A percentile compares a stretch with the other conserved stretches of the same genome.
Evolutionary conservation across 2,329 filamentous ascomycete genomes (phyloP).

Genomic region (Aspergillus alliaceus): DNA sequence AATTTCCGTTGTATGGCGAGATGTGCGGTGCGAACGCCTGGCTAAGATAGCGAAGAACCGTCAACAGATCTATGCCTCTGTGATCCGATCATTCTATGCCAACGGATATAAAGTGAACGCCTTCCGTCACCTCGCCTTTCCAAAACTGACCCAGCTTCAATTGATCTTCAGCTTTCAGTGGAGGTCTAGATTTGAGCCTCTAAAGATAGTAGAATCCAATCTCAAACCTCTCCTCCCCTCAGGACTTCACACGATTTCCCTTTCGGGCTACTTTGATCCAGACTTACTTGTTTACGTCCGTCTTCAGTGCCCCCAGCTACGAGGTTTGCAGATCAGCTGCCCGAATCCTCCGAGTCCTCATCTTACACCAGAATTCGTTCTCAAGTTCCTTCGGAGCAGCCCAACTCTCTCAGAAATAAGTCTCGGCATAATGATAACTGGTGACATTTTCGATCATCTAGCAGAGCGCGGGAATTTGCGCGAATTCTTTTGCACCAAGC

Average conservation of each 20-base stretch:
- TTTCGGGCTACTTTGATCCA: neutral
- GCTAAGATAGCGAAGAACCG: neutral
- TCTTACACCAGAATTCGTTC: neutral
- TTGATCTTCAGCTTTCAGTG: too few relatives aligned
- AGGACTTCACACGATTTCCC: neutral
- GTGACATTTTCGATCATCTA: too few relatives aligned
- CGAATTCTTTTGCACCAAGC: too few relatives aligned
- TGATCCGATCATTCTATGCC: too few relatives aligned
- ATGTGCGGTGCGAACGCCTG: too few relatives aligned
- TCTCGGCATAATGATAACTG: too few relatives aligned
- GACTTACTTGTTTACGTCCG: neutral
- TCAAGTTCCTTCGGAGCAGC: neutral
- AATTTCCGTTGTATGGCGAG: neutral
- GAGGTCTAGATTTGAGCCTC: too few relatives aligned
- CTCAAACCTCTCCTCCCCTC: neutral
- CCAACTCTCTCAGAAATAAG: too few relatives aligned
- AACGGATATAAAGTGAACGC: too few relatives aligned
- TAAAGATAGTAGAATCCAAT: too few relatives aligned
- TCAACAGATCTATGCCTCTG: neutral
- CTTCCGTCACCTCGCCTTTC: neutral
- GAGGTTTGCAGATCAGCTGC: neutral
- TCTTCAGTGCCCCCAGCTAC: neutral
- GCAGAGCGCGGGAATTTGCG: too few relatives aligned
- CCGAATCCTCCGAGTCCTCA: neutral
- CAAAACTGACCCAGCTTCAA: too few relatives aligned